Percentiles rank a stretch among this genome's conserved stretches.
These are phyloP conservation scores for Candida khao-thaluensis DNA, from an alignment of 805 yeast species.

Conservation along the genomic window DNA sequence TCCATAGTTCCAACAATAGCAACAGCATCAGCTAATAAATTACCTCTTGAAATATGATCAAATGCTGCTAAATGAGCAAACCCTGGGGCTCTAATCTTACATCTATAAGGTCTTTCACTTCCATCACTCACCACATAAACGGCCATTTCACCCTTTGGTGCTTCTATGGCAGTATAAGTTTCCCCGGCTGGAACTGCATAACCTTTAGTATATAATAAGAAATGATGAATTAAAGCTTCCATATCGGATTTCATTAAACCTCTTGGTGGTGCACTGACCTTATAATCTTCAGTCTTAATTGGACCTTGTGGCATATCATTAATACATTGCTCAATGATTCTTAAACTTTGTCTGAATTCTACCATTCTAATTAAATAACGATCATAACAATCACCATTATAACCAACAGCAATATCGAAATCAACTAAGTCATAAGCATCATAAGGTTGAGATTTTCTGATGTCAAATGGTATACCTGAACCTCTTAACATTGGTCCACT, in stretches of 20 bases:
- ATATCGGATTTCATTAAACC: slow-evolving; percentile 83
- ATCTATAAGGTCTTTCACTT: slow-evolving; percentile 84
- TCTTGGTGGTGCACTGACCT: slow-evolving; percentile 81
- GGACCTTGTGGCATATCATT: slow-evolving; percentile 93
- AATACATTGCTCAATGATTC: slow-evolving; percentile 87
- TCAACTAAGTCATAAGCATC: slow-evolving; percentile 87
- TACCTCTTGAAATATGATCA: slow-evolving; percentile 83
- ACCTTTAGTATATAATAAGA: slow-evolving; percentile 84
- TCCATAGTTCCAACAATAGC: slow-evolving; percentile 96
- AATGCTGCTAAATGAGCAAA: slow-evolving; percentile 88
- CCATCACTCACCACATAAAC: slow-evolving; percentile 89
- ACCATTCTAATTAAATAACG: slow-evolving; percentile 87
- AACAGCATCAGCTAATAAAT: slow-evolving; percentile 86
- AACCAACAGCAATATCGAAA: slow-evolving; percentile 83
- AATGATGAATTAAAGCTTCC: slow-evolving; percentile 91
- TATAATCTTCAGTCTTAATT: slow-evolving; percentile 85
- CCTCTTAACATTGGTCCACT: slow-evolving; percentile 92
- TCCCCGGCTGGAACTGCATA: slow-evolving; percentile 88
- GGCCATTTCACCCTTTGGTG: slow-evolving; percentile 95
- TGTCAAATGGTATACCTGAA: slow-evolving; percentile 83
- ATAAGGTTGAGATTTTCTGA: slow-evolving; percentile 84
- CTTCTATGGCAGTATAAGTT: slow-evolving; percentile 88
- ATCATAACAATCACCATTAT: slow-evolving; percentile 89
- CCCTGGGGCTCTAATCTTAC: slow-evolving; percentile 94
- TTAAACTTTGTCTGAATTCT: slow-evolving; percentile 85